Evolutionary conservation across 768 basidiomycete species (phyloP).

Genomic region (Hemileccinum impolitum): DNA sequence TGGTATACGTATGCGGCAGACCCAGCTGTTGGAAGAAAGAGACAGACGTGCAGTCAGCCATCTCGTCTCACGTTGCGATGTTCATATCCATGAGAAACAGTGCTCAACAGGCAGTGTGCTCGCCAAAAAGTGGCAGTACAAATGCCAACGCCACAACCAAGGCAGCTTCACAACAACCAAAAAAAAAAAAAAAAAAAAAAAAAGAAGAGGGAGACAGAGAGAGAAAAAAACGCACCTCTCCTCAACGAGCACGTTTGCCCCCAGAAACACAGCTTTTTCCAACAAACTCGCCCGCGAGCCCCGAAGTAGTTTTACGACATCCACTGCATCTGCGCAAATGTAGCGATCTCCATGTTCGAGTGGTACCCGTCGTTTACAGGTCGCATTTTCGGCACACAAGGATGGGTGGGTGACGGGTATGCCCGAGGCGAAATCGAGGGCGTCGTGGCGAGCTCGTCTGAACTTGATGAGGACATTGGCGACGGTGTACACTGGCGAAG

Average conservation of each 20-base stretch:
- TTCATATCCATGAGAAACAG: not conserved
- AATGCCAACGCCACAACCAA: not conserved
- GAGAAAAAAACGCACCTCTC: slow-evolving; percentile 53
- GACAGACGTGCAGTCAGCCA: slow-evolving; percentile 11
- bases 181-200: not conserved
- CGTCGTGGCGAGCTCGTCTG: slow-evolving; percentile 37
- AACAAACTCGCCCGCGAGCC: slow-evolving; percentile 50
- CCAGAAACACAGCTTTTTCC: slow-evolving; percentile 45
- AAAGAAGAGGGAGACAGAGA: not conserved
- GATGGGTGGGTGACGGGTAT: slow-evolving; percentile 36
- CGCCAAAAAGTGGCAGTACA: not conserved
- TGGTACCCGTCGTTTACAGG: slow-evolving; percentile 27
- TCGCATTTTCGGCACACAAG: slow-evolving; percentile 28
- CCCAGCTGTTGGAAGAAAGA: slow-evolving; percentile 47
- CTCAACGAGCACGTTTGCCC: slow-evolving; percentile 61
- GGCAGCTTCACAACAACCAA: not conserved
- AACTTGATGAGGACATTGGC: slow-evolving; percentile 55
- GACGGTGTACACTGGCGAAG: slow-evolving; percentile 35
- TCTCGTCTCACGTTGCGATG: not conserved
- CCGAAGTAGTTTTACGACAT: slow-evolving; percentile 53
- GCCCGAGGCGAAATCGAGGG: slow-evolving; percentile 38
- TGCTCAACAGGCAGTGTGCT: too few species aligned
- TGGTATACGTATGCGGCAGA: slow-evolving; percentile 53
- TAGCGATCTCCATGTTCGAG: slow-evolving; percentile 43
- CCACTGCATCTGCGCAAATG: slow-evolving; percentile 61